phyloP scores from a whole-genome alignment of 257 asterid species.

The Solanum phureja region DNA sequence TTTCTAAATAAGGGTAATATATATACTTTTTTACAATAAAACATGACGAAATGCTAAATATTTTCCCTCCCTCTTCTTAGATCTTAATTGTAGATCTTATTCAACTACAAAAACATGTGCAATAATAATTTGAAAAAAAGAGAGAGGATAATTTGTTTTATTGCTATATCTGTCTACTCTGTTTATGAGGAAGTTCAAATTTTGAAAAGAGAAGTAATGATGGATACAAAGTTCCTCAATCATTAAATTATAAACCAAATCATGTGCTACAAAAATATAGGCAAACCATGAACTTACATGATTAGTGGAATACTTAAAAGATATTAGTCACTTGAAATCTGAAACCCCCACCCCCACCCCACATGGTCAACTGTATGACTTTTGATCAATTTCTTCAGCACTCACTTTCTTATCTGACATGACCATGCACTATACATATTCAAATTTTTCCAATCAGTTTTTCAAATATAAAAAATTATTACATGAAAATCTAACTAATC shows the following conservation, averaged over 20 bases:
- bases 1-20: no score
- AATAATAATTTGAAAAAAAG: not conserved
- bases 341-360: not conserved
- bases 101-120: not conserved
- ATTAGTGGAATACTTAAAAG: not conserved
- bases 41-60: not conserved
- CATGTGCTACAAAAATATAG: not conserved
- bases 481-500: not conserved
- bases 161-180: not conserved
- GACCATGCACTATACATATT: not conserved
- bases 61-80: not conserved
- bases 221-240: not conserved
- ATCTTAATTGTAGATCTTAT: not conserved
- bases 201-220: not conserved
- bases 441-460: not conserved
- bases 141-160: not conserved
- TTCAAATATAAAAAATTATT: not conserved
- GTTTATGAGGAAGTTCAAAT: not conserved
- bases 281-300: not conserved
- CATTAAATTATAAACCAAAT: not conserved
- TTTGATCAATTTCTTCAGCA: not conserved
- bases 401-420: not conserved
- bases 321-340: not conserved
- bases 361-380: not conserved
- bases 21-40: no score